Base-by-base conservation (phyloP, 495 filamentous ascomycete species). In the Astrothelium subdiscretum region DNA sequence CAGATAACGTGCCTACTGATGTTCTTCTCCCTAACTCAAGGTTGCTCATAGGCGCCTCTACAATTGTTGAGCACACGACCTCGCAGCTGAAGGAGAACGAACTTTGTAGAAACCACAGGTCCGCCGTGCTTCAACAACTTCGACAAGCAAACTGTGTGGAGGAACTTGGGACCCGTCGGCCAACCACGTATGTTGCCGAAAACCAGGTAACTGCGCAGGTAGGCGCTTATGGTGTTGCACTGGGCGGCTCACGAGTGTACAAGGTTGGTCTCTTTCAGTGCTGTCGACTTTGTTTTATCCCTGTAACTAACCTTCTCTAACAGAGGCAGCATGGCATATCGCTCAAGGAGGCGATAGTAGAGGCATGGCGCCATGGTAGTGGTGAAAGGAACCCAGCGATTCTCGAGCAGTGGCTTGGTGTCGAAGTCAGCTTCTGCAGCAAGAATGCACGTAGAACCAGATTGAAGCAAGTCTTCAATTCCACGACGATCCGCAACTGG, bases 321-420 rank as follows among this genome's bases (percentile, higher is more conserved):
- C 2, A 54, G 48, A 31, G 62, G 13, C 62, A 59, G 18, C 48
- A 40, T 32, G 62, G 62, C 22, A 44, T 64, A 5, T 43, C 57
- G 13, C 42, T 61, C 1, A 64, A 64, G 40, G 58, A 64, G 20
- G 62, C 62, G 18, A 52, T 64, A 10, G 52, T 42, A n/a, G 62
- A 64, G 18, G 32, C 58, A 24, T 64, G 62, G 62, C 58, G 58
- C 32, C 35, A 60, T 44, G 31, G 32, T 15, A 42, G 38, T 29
- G 51, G 57, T 12, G 32, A 64, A 20, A 58, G 58, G 3, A 64
- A 64, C 32, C 62, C 62, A 20, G 58, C 58, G 11, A 35, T 63
- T 13, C 58, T 64, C 4, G 62, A 60, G 31, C 58, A 64, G n/a
- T 64, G 38, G 58, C 38, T 64, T n/a, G 58, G 62, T 15, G 57